Percentiles rank a stretch among this genome's conserved stretches.
These are phyloP conservation scores for Rhazya stricta DNA, from an alignment of 257 asterid genomes.

Conservation along the genomic window DNA sequence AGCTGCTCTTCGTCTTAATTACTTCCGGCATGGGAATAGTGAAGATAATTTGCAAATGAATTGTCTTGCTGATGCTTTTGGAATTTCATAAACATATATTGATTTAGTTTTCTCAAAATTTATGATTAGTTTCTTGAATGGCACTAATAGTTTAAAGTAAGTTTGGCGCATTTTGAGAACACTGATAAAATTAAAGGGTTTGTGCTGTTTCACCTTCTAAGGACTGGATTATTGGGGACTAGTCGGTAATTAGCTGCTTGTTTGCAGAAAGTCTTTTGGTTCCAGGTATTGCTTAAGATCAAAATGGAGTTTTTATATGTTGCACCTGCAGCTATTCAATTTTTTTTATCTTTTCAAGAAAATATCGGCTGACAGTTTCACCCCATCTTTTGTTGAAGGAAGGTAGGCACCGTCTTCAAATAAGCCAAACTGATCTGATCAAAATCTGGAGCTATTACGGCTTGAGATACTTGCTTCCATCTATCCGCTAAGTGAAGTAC, in stretches of 20 bases:
- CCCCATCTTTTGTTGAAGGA: not conserved
- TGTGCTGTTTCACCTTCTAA: not conserved
- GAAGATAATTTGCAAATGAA: not conserved
- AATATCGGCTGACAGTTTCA: not conserved
- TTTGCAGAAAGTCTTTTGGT: not conserved
- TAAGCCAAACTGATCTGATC: not conserved
- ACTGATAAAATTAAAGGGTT: not conserved
- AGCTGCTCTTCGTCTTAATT: not conserved
- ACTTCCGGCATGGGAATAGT: not conserved
- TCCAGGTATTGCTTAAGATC: not conserved
- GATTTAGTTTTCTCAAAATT: not conserved
- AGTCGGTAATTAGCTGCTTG: not conserved
- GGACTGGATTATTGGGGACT: not conserved
- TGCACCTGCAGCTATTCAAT: not conserved
- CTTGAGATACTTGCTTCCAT: not conserved
- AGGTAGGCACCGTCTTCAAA: not conserved
- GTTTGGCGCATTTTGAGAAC: not conserved
- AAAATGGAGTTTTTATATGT: not conserved
- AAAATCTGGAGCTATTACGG: not conserved
- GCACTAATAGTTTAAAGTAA: not conserved
- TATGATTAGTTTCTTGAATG: not conserved
- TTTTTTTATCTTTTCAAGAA: not conserved
- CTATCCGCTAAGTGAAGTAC: not conserved
- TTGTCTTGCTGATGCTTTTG: not conserved
- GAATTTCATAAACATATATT: not conserved